These are phyloP conservation scores for Liriodendron chinense DNA, from an alignment of 164 flowering plant genomes.

Conservation along the genomic window DNA sequence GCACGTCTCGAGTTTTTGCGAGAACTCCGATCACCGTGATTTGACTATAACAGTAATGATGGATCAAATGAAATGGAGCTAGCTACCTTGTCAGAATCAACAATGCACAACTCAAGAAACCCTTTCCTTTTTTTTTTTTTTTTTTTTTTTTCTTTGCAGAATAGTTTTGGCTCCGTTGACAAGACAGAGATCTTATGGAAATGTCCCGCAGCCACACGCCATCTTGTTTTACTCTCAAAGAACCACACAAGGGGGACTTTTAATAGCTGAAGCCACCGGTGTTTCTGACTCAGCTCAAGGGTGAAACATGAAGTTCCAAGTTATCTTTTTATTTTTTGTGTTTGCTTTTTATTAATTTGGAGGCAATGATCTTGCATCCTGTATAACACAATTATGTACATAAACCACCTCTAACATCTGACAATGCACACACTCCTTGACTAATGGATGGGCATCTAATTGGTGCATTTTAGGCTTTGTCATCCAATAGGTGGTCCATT, in stretches of 20 bases:
- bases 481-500: too few species aligned
- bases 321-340: not conserved
- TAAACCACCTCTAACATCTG: not conserved
- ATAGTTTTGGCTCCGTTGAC: constrained; percentile 34
- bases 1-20: too few species aligned
- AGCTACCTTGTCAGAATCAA: too few species aligned
- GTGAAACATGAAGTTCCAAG: constrained; percentile 10
- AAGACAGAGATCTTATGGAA: constrained; percentile 26
- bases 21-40: too few species aligned
- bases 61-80: too few species aligned
- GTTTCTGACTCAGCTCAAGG: constrained; percentile 36
- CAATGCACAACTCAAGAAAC: too few species aligned
- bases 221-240: constrained; percentile 34
- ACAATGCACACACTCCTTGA: not conserved
- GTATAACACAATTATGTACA: too few species aligned
- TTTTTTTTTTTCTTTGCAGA: constrained; percentile 10
- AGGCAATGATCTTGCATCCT: not conserved
- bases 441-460: not conserved
- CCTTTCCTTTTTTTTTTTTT: not conserved
- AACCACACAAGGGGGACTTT: constrained; percentile 18
- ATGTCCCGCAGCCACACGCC: constrained; percentile 33
- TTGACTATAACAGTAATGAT: too few species aligned
- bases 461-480: too few species aligned
- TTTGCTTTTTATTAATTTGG: not conserved
- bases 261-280: constrained; percentile 28